Evolutionary conservation across 2,329 filamentous ascomycete genomes (phyloP).

Genomic region (Penicillium sp.): DNA sequence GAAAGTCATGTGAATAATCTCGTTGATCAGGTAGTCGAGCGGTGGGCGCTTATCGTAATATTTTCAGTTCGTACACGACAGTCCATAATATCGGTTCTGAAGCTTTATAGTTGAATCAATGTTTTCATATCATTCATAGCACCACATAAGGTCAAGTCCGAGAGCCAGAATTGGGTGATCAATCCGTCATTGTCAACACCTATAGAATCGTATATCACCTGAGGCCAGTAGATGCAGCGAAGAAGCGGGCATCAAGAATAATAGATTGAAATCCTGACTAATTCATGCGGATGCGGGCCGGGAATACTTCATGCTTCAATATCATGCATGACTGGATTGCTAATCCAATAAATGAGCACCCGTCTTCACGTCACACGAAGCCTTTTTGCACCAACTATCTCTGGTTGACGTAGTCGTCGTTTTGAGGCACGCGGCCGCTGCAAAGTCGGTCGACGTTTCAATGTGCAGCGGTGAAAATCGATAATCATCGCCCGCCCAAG

Average conservation of each 20-base stretch:
- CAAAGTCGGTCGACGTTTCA: neutral
- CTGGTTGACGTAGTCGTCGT: neutral
- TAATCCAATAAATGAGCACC: slow-evolving; percentile 3
- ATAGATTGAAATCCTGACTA: too few species aligned
- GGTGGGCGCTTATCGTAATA: neutral
- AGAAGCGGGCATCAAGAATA: neutral
- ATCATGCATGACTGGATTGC: slow-evolving; percentile 2
- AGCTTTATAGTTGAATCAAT: slow-evolving; percentile 3
- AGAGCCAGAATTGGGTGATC: slow-evolving; percentile 4
- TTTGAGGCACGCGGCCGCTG: neutral
- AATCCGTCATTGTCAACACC: slow-evolving; percentile 1
- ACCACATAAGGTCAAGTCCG: slow-evolving; percentile 3
- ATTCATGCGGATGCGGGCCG: neutral
- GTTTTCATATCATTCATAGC: slow-evolving; percentile 1
- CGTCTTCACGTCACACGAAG: neutral
- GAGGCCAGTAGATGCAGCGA: too few species aligned
- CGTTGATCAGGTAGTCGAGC: slow-evolving; percentile 9
- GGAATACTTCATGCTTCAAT: slow-evolving; percentile 1
- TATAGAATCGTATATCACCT: too few species aligned
- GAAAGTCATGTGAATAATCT: neutral
- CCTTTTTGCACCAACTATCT: neutral
- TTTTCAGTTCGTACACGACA: neutral
- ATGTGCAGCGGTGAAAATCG: slow-evolving; percentile 1
- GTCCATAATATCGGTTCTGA: too few species aligned
- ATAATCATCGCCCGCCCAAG: slow-evolving; percentile 4